Conservation (phyloP, 2,329 filamentous ascomycete species). For the Colletotrichum incanum region DNA sequence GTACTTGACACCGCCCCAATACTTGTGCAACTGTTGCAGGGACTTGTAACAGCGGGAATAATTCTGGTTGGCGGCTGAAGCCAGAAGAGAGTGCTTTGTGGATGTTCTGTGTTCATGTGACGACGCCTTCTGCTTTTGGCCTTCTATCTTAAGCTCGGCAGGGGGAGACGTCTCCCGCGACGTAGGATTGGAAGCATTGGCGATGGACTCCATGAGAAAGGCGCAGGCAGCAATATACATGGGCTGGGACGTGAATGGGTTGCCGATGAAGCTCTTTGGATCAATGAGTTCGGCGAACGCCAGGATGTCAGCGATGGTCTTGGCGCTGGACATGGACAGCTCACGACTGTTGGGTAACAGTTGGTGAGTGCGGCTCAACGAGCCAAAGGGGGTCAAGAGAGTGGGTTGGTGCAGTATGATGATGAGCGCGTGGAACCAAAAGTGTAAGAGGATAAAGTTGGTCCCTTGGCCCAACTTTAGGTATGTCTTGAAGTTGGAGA, state of each 20-base stretch:
- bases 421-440: slow-evolving; percentile 91
- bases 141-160: slow-evolving; percentile 46
- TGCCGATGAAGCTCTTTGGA: slow-evolving; percentile 87
- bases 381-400: slow-evolving; percentile 82
- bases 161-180: slow-evolving; percentile 73
- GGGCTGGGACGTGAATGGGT: slow-evolving; percentile 90
- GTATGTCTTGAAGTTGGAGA: slow-evolving; percentile 88
- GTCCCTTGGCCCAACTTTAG: slow-evolving; percentile 86
- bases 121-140: slow-evolving; percentile 35
- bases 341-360: slow-evolving; percentile 86
- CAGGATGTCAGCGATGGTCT: slow-evolving; percentile 91
- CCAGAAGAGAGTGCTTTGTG: slow-evolving; percentile 81
- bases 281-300: slow-evolving; percentile 90
- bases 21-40: slow-evolving; percentile 83
- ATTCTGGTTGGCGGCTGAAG: slow-evolving; percentile 87
- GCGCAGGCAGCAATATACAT: slow-evolving; percentile 94
- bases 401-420: slow-evolving; percentile 90
- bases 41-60: slow-evolving; percentile 91
- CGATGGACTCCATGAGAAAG: slow-evolving; percentile 86
- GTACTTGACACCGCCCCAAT: slow-evolving; percentile 91
- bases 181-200: slow-evolving; percentile 77
- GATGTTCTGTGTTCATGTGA: slow-evolving; percentile 57
- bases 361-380: slow-evolving; percentile 73
- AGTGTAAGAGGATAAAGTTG: slow-evolving; percentile 88
- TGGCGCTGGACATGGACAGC: slow-evolving; percentile 88